phyloP scores from a whole-genome alignment of 225 moss, liverwort and hornwort species.

The Pseudisothecium myosuroides region DNA sequence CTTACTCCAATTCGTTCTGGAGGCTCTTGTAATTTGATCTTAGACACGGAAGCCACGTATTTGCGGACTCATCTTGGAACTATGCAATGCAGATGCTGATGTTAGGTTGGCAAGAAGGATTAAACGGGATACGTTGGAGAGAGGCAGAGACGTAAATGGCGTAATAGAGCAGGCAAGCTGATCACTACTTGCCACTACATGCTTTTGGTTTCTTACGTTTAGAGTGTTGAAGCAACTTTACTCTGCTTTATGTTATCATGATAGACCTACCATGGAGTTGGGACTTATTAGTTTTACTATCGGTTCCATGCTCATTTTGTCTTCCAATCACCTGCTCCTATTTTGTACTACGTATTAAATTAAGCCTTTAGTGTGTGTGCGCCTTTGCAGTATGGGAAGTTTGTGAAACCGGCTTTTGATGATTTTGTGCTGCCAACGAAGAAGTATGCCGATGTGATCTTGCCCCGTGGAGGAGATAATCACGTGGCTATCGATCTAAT shows the following conservation, averaged over 20 bases:
- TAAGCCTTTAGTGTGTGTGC: not conserved
- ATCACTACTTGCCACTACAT: not conserved
- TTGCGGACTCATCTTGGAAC: not conserved
- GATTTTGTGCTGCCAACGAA: conserved; percentile 92
- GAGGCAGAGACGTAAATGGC: conserved; percentile 88
- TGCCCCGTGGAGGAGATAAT: conserved; percentile 93
- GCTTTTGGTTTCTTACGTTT: not conserved
- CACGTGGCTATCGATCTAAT: conserved; percentile 93
- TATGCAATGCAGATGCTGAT: conserved; percentile 70
- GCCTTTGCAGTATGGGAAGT: conserved; percentile 66
- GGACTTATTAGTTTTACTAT: not conserved
- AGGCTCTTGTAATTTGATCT: not conserved
- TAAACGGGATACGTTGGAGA: conserved; percentile 80
- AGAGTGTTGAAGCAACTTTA: not conserved
- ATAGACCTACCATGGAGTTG: not conserved
- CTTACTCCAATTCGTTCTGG: not conserved
- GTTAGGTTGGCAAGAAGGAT: conserved; percentile 88
- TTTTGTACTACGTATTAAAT: no score
- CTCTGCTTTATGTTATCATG: not conserved
- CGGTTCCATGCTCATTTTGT: not conserved
- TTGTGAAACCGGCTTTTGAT: conserved; percentile 94
- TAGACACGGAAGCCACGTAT: not conserved
- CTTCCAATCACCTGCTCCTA: not conserved
- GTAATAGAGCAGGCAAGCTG: conserved; percentile 64
- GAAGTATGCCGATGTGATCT: conserved; percentile 95